Evolutionary conservation across 257 asterid species (phyloP).

Genomic region (Paraleonurus japonicus): DNA sequence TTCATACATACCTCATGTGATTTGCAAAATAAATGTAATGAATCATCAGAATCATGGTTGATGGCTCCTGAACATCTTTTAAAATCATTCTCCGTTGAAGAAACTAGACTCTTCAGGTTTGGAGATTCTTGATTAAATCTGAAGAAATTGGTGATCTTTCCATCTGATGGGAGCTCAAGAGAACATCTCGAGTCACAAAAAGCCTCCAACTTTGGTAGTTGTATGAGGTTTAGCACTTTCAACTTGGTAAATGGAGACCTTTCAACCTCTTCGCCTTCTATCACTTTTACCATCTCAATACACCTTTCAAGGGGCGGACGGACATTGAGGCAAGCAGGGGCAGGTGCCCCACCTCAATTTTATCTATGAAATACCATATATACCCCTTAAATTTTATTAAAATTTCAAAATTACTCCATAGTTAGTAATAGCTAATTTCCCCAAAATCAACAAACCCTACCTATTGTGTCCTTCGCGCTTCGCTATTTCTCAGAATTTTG

Average conservation of each 20-base stretch:
- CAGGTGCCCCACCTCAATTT: too few species aligned
- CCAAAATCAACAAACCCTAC: too few species aligned
- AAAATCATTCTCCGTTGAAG: background rate
- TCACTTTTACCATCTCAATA: slow-evolving; percentile 4
- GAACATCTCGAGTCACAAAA: background rate
- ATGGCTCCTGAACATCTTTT: background rate
- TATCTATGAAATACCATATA: too few species aligned
- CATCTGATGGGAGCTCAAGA: background rate
- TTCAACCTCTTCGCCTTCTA: background rate
- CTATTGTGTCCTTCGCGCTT: too few species aligned
- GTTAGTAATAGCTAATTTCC: too few species aligned
- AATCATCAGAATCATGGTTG: too few species aligned
- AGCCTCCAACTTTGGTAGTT: background rate
- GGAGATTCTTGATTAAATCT: too few species aligned
- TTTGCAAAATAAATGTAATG: slow-evolving; percentile 1
- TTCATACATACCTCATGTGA: background rate
- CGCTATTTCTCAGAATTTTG: too few species aligned
- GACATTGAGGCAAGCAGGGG: too few species aligned
- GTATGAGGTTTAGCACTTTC: background rate
- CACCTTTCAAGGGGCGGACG: too few species aligned
- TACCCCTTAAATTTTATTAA: too few species aligned
- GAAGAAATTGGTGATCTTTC: background rate
- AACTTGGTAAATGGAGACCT: background rate
- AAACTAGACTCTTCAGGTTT: background rate
- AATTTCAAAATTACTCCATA: too few species aligned